Percentiles rank a stretch among this genome's conserved stretches.
Conservation (phyloP, 306 rosid species). For the Geum urbanum region DNA sequence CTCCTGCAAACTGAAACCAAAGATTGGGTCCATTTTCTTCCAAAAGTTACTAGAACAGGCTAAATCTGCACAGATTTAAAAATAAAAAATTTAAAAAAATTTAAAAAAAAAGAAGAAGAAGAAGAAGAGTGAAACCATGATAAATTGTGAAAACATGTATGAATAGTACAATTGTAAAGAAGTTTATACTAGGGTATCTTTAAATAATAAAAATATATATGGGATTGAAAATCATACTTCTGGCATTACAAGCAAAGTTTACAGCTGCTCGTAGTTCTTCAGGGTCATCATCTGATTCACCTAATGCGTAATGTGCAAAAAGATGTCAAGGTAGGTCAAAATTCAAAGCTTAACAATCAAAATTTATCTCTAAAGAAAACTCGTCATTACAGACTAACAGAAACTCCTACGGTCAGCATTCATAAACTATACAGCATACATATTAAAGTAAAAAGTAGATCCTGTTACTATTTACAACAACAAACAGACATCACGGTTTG, state of each 20-base stretch:
- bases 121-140: too few relatives aligned
- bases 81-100: constrained; percentile 11
- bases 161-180: too few relatives aligned
- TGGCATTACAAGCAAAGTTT: constrained; percentile 56
- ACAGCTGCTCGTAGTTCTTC: constrained; percentile 76
- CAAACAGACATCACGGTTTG: not conserved
- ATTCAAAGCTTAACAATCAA: not conserved
- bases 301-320: constrained; percentile 38
- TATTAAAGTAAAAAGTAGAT: not conserved
- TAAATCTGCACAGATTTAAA: constrained; percentile 41
- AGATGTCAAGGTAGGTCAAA: constrained; percentile 15
- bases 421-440: not conserved
- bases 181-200: too few relatives aligned
- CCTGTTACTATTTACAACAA: not conserved
- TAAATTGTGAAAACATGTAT: too few relatives aligned
- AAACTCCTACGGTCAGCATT: not conserved
- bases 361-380: not conserved
- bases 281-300: constrained; percentile 62
- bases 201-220: too few relatives aligned
- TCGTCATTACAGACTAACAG: not conserved
- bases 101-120: too few relatives aligned
- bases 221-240: constrained; percentile 47
- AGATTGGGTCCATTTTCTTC: constrained; percentile 66
- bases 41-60: constrained; percentile 74
- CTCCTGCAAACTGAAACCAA: constrained; percentile 49